Evolutionary conservation across 176 grass and related monocot genomes (phyloP).

Genomic region (Carex scoparia): DNA sequence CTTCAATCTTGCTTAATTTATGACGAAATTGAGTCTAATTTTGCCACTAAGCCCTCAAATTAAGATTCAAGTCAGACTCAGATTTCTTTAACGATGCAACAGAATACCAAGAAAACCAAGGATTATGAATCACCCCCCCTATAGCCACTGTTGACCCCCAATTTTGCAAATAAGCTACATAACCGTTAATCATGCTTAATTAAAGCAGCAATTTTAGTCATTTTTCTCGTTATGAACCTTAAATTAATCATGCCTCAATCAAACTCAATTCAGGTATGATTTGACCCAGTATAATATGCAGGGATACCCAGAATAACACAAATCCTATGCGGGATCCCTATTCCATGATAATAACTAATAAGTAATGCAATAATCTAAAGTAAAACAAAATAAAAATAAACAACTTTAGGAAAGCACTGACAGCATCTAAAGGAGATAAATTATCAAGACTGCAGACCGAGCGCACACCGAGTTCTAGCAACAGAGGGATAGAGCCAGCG

Average conservation of each 20-base stretch:
- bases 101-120: background rate
- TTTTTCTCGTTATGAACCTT: background rate
- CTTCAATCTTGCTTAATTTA: background rate
- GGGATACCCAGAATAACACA: slow-evolving; percentile 3
- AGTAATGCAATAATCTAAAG: background rate
- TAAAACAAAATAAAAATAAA: background rate
- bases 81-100: background rate
- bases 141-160: background rate
- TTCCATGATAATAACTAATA: background rate
- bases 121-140: background rate
- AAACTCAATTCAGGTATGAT: background rate
- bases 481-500: slow-evolving; percentile 62
- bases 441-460: slow-evolving; percentile 70
- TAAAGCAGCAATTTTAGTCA: background rate
- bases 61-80: background rate
- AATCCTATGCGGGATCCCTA: background rate
- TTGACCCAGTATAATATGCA: background rate
- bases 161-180: background rate
- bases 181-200: background rate
- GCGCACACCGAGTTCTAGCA: slow-evolving; percentile 63
- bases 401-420: slow-evolving; percentile 33
- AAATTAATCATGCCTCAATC: background rate
- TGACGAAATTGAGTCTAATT: background rate
- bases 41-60: background rate
- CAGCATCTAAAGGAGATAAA: slow-evolving; percentile 62